Evolutionary conservation across 441 rosid genomes (phyloP), one percentile per base, ranked within the genome.

Genomic region (Syzygium syzygioides): DNA sequence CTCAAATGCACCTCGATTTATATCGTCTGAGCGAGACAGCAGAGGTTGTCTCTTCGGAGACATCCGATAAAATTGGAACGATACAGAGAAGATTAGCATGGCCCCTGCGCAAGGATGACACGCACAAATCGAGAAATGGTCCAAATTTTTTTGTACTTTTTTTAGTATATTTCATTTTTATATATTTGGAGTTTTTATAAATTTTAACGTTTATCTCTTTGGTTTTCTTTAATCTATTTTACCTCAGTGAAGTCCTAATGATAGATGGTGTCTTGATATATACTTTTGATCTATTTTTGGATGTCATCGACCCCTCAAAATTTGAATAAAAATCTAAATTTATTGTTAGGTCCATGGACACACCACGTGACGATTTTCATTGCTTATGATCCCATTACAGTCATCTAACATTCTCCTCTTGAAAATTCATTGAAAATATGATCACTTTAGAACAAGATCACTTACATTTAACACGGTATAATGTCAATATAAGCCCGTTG

Each of bases 31-130:
- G 34, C 34, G 34, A 32, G 34, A 2, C 34, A 3, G 34, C 2
- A 0, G 2, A 1, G 2, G 1, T 13, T 28, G 7, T 60, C 7
- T 28, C 32, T 28, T 23, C 1, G 15, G 66, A 60, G 66, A 60
- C 7, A 60, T 60, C 2, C 66, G 92, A 95, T 93, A 93, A 95
- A 95, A 95, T 95, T 94, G 95, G 93, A 96, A 93, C 90, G 91
- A 93, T 92, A 94, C 94, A 93, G 95, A 94, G 94, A 93, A 93
- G 92, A 95, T 95, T 91, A 92, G 92, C 93, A 91, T 92, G 92
- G 93, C 93, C 90, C 92, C 93, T 92, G 92, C 93, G 91, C 93
- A 91, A 93, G 92, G 94, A 93, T 93, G 92, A 92, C 92, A 91
- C 89, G 91, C 92, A 89, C 80, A 90, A 91, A 92, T 92, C 90